A percentile compares a stretch with the other conserved stretches of the same genome.
Conservation (phyloP, 2,329 filamentous ascomycete genomes). For the Xylaria sp. region DNA sequence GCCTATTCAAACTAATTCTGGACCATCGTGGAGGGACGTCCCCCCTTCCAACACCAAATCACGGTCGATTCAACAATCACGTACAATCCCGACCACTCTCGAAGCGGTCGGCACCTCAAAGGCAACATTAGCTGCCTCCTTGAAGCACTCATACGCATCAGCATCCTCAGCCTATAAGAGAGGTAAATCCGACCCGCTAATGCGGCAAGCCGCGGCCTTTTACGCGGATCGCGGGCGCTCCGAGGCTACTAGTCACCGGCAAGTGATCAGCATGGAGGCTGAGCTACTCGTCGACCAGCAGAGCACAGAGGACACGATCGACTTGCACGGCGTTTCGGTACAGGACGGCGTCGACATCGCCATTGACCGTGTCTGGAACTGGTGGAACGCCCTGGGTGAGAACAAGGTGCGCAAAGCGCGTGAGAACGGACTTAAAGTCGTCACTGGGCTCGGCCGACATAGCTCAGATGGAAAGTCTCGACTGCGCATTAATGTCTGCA, state of each 20-base stretch:
- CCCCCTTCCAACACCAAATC: neutral
- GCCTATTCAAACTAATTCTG: neutral
- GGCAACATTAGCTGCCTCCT: constrained; percentile 37
- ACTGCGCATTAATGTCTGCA: constrained; percentile 82
- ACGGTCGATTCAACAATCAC: neutral
- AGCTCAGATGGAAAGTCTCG: constrained; percentile 79
- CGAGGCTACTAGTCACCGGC: constrained; percentile 65
- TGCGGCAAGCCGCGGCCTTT: constrained; percentile 78
- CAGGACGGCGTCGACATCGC: constrained; percentile 84
- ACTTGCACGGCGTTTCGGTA: constrained; percentile 87
- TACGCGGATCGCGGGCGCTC: constrained; percentile 78
- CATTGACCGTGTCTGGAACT: constrained; percentile 70
- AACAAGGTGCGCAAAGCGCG: constrained; percentile 68
- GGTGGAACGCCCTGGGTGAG: constrained; percentile 82
- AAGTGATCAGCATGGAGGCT: constrained; percentile 72
- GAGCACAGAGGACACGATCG: constrained; percentile 69
- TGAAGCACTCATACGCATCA: constrained; percentile 48
- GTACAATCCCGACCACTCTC: constrained; percentile 25
- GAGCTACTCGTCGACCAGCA: constrained; percentile 75
- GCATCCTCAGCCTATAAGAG: constrained; percentile 57
- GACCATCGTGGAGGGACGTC: constrained; percentile 2
- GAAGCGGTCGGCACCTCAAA: constrained; percentile 35
- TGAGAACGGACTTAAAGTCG: constrained; percentile 71
- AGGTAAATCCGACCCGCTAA: constrained; percentile 75
- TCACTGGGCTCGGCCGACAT: constrained; percentile 85